phyloP scores from a whole-genome alignment of 371 early-diverging fungal genomes.

The Coemansia sp. region DNA sequence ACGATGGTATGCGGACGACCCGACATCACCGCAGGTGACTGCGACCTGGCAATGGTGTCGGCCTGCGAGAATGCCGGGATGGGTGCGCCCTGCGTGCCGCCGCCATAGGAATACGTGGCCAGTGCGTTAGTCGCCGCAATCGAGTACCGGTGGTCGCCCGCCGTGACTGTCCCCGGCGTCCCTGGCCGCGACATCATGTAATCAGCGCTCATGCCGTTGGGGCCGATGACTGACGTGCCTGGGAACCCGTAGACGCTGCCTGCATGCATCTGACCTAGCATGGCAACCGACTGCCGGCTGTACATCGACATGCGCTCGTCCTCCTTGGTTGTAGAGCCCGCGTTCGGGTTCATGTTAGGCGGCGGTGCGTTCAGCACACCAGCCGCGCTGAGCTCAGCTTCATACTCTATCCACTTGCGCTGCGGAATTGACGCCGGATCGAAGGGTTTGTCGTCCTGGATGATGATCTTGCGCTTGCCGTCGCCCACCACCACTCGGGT shows the following conservation, averaged over 20 bases:
- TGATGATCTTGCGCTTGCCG: constrained; percentile 59
- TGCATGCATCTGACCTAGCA: constrained; percentile 18
- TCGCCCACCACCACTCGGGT: constrained; percentile 89
- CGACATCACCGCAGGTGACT: constrained; percentile 8
- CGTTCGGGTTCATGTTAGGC: constrained; percentile 51
- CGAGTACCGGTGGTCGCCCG: constrained; percentile 20
- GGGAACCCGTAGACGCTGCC: constrained; percentile 18
- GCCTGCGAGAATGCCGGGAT: too few species aligned
- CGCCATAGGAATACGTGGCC: neutral
- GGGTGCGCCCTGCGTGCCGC: too few species aligned
- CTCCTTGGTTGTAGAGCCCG: constrained; percentile 22
- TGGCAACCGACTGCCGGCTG: constrained; percentile 22
- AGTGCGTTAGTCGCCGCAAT: constrained; percentile 4
- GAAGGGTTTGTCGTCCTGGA: constrained; percentile 66
- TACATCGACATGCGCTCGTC: constrained; percentile 39
- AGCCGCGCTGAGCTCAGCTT: constrained; percentile 56
- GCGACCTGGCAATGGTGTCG: constrained; percentile 6
- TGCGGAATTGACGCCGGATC: constrained; percentile 84
- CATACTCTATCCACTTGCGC: constrained; percentile 88
- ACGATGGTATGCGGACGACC: constrained; percentile 59
- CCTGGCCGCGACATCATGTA: constrained; percentile 21
- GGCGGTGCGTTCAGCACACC: constrained; percentile 50
- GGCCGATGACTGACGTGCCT: constrained; percentile 4
- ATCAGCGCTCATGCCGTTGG: constrained; percentile 1
- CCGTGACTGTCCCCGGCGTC: constrained; percentile 9